A percentile compares a stretch with the other conserved stretches of the same genome.
Conservation (phyloP, 73 alveolate genomes). For the Effrenium voratum region DNA sequence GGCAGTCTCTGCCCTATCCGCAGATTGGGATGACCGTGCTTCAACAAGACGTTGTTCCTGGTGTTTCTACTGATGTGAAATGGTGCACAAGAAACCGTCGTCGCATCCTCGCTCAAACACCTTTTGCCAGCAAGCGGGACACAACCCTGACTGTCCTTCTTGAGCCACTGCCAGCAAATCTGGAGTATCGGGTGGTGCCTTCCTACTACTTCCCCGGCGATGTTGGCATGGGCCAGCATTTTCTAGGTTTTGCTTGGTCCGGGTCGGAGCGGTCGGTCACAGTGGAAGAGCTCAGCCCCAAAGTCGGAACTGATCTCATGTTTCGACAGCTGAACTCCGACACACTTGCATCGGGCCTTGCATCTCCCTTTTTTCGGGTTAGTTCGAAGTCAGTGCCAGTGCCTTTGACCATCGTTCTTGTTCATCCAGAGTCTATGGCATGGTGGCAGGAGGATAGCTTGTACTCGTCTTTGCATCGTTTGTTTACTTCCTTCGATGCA, state of each 20-base stretch:
- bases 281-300: constrained; percentile 3
- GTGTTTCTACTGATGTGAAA: constrained; percentile 25
- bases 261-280: background rate
- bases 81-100: constrained; percentile 77
- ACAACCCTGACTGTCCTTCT: background rate
- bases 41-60: background rate
- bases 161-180: background rate
- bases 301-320: background rate
- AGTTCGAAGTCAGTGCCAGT: background rate
- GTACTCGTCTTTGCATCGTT: background rate
- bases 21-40: constrained; percentile 68
- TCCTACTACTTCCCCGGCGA: constrained; percentile 33
- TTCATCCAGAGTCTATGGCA: background rate
- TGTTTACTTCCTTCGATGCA: background rate
- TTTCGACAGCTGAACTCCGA: background rate
- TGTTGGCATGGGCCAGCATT: constrained; percentile 6
- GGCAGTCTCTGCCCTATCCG: background rate
- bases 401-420: constrained; percentile 19
- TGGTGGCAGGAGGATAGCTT: constrained; percentile 50
- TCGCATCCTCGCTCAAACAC: constrained; percentile 1
- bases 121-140: constrained; percentile 60
- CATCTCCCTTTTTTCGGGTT: background rate
- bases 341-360: background rate
- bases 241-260: constrained; percentile 8
- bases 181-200: constrained; percentile 78